phyloP scores from a whole-genome alignment of 441 rosid species.

The Populus tomentosa region DNA sequence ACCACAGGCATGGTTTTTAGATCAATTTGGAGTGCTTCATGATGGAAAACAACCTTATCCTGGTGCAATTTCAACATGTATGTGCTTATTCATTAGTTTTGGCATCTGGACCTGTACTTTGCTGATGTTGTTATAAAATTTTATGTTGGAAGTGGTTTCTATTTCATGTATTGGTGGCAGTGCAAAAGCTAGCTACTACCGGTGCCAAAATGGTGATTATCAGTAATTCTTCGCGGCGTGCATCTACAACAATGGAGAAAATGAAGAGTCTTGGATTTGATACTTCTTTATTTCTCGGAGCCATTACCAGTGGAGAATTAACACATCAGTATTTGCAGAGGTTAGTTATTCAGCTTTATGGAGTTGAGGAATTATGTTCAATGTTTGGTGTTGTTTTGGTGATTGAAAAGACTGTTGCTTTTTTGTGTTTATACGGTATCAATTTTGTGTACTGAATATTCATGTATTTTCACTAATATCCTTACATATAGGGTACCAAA shows the following conservation, averaged over 20 bases:
- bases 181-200: slow-evolving; percentile 55
- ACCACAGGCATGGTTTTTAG: slow-evolving; percentile 81
- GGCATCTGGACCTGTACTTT: slow-evolving; percentile 6
- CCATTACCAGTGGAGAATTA: slow-evolving; percentile 85
- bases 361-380: not conserved
- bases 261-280: slow-evolving; percentile 83
- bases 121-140: not conserved
- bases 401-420: not conserved
- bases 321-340: slow-evolving; percentile 67
- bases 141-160: slow-evolving; percentile 2
- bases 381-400: not conserved
- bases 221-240: slow-evolving; percentile 93
- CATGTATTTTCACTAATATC: not conserved
- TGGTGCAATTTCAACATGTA: slow-evolving; percentile 83
- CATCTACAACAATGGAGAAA: slow-evolving; percentile 69
- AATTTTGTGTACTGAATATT: not conserved
- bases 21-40: slow-evolving; percentile 97
- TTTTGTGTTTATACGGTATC: not conserved
- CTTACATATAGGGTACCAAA: not conserved
- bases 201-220: slow-evolving; percentile 84
- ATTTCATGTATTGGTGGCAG: slow-evolving; percentile 37
- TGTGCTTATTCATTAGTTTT: slow-evolving; percentile 34
- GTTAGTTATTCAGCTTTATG: slow-evolving; percentile 14
- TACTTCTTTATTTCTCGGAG: slow-evolving; percentile 81
- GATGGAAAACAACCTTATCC: slow-evolving; percentile 91